Base-by-base conservation (phyloP, 1,284 basidiomycete species). In the Puccinia triticina region DNA sequence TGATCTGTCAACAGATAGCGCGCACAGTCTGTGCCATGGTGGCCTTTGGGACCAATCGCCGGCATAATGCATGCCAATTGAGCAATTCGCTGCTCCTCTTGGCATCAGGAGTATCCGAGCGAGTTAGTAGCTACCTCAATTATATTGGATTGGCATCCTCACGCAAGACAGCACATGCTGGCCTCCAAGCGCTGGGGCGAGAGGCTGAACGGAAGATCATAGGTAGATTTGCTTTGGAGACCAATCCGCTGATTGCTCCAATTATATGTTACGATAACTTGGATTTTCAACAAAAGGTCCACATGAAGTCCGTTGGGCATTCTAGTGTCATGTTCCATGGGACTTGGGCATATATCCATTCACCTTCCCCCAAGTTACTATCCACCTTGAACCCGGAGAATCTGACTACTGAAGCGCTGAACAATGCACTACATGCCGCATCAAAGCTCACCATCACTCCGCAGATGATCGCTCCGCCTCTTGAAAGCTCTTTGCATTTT, bases 51-150 rank as follows among this genome's bases (percentile, higher is more conserved):
- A 59, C 8, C 21, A 59, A 59, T 8, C 55, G 29, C 21, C 29
- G 55, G 8, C 55, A 59, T 59, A 59, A 59, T 21, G 55, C 10
- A 7, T 59, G 8, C 8, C 55, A 59, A 59, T 8, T 59, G 7
- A 59, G 55, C 23, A 59, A 59, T 59, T 23, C 55, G 7, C 55
- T 59, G 55, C 8, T 29, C 8, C 23, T 59, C 21, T 21, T 59
- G 29, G 55, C 55, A 8, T 7, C 55, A 10, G 55, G 55, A 5
- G 55, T 59, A 10, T 10, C 55, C 5, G 55, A 59, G 55, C 5
- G 55, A 59, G 55, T 59, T 21, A 59, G 55, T 59, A n/a, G 23
- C 29, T 59, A 59, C 55, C 55, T 59, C 55, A 59, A 59, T 21
- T 29, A 59, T 59, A 59, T 59, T n/a, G 55, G 55, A 7, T 5